Conservation (phyloP, 2,329 filamentous ascomycete genomes). For the Fusarium paranaense region DNA sequence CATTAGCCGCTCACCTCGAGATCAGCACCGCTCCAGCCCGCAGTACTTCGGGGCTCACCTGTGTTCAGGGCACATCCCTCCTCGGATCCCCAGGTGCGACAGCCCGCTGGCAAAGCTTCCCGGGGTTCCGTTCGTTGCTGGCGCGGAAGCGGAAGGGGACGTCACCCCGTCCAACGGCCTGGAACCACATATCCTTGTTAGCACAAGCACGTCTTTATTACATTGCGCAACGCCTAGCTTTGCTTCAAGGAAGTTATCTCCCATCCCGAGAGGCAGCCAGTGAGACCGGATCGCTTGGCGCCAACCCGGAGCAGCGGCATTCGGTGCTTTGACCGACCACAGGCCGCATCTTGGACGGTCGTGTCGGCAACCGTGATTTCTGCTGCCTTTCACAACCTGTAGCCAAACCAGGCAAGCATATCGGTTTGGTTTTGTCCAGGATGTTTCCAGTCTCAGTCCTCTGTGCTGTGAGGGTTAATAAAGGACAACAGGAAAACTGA, state of each 20-base stretch:
- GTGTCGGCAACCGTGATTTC: background rate
- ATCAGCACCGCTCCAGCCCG: background rate
- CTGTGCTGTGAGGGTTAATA: background rate
- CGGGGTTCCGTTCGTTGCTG: constrained; percentile 1
- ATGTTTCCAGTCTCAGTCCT: background rate
- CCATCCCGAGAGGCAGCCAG: background rate
- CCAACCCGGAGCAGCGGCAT: background rate
- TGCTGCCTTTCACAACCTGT: background rate
- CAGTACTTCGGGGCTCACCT: background rate
- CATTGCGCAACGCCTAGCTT: constrained; percentile 1
- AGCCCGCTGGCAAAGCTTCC: constrained; percentile 3
- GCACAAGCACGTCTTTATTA: background rate
- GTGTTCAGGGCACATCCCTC: constrained; percentile 3
- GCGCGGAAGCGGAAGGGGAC: constrained; percentile 8
- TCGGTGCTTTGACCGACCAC: background rate
- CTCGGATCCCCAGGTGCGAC: background rate
- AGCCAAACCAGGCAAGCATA: background rate
- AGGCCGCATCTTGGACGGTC: background rate
- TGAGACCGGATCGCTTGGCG: background rate
- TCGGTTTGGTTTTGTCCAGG: background rate
- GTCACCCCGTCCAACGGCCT: constrained; percentile 11
- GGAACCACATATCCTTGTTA: constrained; percentile 4
- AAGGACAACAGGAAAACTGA: background rate
- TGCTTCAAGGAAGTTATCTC: background rate
- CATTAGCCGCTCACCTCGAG: background rate